Evolutionary conservation across 257 asterid genomes (phyloP).

Genomic region (Solanum ossicruentum): DNA sequence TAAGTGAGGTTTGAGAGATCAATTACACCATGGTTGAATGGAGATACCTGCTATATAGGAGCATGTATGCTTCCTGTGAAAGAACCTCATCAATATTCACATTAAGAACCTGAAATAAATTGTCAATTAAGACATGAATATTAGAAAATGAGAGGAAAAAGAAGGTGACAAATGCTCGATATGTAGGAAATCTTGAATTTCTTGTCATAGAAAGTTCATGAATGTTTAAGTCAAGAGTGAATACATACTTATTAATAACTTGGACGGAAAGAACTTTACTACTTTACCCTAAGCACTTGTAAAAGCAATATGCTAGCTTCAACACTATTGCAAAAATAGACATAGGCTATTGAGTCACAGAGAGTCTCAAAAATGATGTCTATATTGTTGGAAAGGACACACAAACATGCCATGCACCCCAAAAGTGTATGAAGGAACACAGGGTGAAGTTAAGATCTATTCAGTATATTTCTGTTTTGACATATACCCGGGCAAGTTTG

Average conservation of each 20-base stretch:
- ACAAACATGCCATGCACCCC: background rate
- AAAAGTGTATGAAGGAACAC: background rate
- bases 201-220: background rate
- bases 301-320: background rate
- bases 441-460: background rate
- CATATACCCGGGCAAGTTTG: background rate
- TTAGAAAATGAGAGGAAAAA: background rate
- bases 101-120: conserved; percentile 34
- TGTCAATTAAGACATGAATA: background rate
- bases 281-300: background rate
- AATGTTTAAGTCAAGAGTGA: background rate
- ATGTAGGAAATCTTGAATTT: background rate
- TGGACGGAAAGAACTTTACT: background rate
- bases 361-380: background rate
- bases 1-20: background rate
- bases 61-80: conserved; percentile 92
- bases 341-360: background rate
- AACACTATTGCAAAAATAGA: background rate
- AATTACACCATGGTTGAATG: background rate
- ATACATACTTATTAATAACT: background rate
- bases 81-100: conserved; percentile 80
- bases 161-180: background rate
- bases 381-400: background rate
- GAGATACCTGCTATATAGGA: conserved; percentile 76
- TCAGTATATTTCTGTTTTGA: background rate